Base-by-base conservation (phyloP, 2,329 filamentous ascomycete species). In the Cladosporium phlei region DNA sequence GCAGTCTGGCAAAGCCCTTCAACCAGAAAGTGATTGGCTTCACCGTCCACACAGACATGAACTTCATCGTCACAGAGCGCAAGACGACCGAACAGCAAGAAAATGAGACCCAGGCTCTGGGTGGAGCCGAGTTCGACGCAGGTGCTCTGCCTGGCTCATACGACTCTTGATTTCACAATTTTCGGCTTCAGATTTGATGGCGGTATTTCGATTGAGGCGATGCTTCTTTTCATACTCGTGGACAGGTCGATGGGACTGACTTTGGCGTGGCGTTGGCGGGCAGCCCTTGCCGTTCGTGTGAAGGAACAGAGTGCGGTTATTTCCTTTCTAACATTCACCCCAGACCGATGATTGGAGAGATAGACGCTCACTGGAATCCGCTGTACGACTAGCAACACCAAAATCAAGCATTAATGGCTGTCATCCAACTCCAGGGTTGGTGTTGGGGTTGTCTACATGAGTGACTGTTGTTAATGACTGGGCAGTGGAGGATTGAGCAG, bases 21-120 rank as follows among this genome's bases (percentile, higher is more conserved):
- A 54, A 61, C 42, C 63, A 67, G 49, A 59, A 54, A 42, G 62
- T 61, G 38, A 61, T 66, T 11, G 65, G 65, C 12, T 67, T 67
- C 52, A 65, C 63, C 29, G 48, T 67, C 11, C 65, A 67, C 48
- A 55, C 58, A 14, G 56, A 67, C 43, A 66, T 67, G 64, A 58
- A 65, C 50, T 66, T 66, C 44, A 55, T 66, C 43, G 55, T 61
- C 24, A 65, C 61, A 1, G 54, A 62, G 45, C 59, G 65, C 5
- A 48, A 50, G 20, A 43, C 46, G 10, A 32, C 38, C 25, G 46
- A 48, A 9, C 30, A 50, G 20, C 28, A 39, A 14, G 38, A 32
- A 14, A 16, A 12, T 3, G 27, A 9, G 24, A 34, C 38, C 5
- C 35, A 33, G 2, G 29, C 34, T n/a, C 38, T 38, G 17, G 38